phyloP scores from a whole-genome alignment of 306 rosid species.

The Pachyrhizus erosus region DNA sequence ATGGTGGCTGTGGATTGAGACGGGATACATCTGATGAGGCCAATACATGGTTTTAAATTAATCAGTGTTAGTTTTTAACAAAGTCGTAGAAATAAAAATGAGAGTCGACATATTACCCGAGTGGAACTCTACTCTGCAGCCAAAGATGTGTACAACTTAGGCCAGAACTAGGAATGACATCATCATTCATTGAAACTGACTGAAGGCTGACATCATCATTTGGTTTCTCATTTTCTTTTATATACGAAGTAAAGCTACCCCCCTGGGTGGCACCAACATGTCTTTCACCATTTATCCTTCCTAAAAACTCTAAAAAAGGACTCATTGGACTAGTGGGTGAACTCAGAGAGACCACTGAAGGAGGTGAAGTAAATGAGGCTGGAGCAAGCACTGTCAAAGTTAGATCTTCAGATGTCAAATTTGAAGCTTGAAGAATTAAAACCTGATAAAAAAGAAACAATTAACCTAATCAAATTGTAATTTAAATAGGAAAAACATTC shows the following conservation, averaged over 20 bases:
- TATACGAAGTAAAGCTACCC: conserved; percentile 55
- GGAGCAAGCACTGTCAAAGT: conserved; percentile 97
- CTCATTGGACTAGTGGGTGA: conserved; percentile 84
- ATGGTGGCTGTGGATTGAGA: conserved; percentile 86
- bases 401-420: conserved; percentile 89
- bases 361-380: conserved; percentile 78
- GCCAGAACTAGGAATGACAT: conserved; percentile 74
- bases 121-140: conserved; percentile 98
- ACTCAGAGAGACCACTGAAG: conserved; percentile 84
- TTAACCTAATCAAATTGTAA: conserved; percentile 26
- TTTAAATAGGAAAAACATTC: conserved; percentile 22
- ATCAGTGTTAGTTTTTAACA: conserved; percentile 34
- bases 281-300: conserved; percentile 62
- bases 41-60: conserved; percentile 40
- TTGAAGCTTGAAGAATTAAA: conserved; percentile 93
- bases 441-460: conserved; percentile 68
- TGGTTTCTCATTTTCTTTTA: conserved; percentile 61
- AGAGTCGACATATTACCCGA: conserved; percentile 66
- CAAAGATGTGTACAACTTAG: conserved; percentile 91
- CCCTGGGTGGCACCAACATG: conserved; percentile 52
- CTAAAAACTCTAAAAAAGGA: conserved; percentile 75
- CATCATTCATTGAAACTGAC: conserved; percentile 64
- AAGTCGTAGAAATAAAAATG: conserved; percentile 14
- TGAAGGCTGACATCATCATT: conserved; percentile 53
- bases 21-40: conserved; percentile 79